Evolutionary conservation across 495 filamentous ascomycete species (phyloP).

Genomic region (Rhizodiscina lignyota): DNA sequence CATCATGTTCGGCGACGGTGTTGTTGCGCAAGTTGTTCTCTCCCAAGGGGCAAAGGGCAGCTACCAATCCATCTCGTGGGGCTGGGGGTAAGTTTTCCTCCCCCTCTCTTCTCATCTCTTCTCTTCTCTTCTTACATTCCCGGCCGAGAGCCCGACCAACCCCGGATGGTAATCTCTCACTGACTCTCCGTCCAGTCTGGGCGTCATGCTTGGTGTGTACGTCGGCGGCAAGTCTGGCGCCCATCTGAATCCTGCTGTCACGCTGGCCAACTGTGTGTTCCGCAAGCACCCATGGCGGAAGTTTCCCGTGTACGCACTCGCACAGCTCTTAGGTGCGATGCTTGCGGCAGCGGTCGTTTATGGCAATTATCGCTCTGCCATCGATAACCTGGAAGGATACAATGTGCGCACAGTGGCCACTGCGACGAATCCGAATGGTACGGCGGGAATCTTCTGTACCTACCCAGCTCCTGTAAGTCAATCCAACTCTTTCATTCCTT

Average conservation of each 20-base stretch:
- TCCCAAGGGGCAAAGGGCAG: constrained; percentile 16
- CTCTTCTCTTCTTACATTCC: too few species aligned
- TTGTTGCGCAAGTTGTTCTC: constrained; percentile 40
- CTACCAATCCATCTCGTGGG: constrained; percentile 12
- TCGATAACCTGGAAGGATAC: constrained; percentile 38
- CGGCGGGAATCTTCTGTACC: constrained; percentile 49
- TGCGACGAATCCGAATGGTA: constrained; percentile 32
- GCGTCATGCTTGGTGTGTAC: constrained; percentile 53
- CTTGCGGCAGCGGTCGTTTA: constrained; percentile 18
- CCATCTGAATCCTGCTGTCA: constrained; percentile 50
- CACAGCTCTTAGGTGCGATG: constrained; percentile 19
- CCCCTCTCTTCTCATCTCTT: too few species aligned
- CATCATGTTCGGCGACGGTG: constrained; percentile 46
- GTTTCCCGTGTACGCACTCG: constrained; percentile 18
- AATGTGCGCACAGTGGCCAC: constrained; percentile 38
- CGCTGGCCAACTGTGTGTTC: constrained; percentile 44
- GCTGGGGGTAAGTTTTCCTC: constrained; percentile 32
- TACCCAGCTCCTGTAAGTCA: too few species aligned
- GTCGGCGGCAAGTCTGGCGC: constrained; percentile 39
- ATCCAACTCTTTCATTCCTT: too few species aligned
- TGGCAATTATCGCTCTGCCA: constrained; percentile 24
- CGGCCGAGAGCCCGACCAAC: background rate
- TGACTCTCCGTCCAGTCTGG: constrained; percentile 20
- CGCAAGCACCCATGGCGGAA: constrained; percentile 43
- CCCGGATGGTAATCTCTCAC: background rate